Evolutionary conservation across 164 flowering plant genomes (phyloP).

Genomic region (Taxillus chinensis): DNA sequence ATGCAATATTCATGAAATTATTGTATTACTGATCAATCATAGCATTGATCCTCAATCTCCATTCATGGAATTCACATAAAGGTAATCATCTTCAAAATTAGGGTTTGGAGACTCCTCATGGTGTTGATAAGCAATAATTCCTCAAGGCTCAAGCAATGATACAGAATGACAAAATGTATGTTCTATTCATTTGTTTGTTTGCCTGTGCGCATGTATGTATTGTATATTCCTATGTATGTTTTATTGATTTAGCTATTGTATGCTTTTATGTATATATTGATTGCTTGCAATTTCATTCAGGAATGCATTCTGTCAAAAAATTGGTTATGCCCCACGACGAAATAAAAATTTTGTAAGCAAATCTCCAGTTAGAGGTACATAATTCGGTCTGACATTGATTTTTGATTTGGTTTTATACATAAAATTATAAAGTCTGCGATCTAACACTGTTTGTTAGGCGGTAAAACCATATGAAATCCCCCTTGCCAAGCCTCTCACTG

Average conservation of each 20-base stretch:
- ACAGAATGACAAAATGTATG: too few relatives aligned
- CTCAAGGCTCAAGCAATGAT: too few relatives aligned
- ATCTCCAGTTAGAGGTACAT: conserved; percentile 26
- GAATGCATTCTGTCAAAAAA: conserved; percentile 44
- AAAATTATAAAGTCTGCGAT: neutral
- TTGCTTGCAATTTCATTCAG: conserved; percentile 19
- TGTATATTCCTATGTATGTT: conserved; percentile 1
- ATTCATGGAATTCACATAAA: too few relatives aligned
- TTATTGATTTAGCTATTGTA: neutral
- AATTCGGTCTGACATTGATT: neutral
- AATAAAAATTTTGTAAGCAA: conserved; percentile 17
- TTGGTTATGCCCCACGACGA: conserved; percentile 71
- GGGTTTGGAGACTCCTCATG: too few relatives aligned
- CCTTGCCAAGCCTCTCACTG: neutral
- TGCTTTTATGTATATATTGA: too few relatives aligned
- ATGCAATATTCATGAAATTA: too few relatives aligned
- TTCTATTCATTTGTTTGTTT: too few relatives aligned
- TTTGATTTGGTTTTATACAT: neutral
- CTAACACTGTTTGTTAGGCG: neutral
- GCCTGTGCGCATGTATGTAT: too few relatives aligned
- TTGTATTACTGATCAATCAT: too few relatives aligned
- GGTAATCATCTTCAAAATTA: too few relatives aligned
- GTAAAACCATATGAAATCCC: neutral
- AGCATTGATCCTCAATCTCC: too few relatives aligned
- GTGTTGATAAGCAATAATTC: too few relatives aligned